Base-by-base conservation (phyloP, 225 moss, liverwort and hornwort genomes). In the Pseudisothecium myosuroides region DNA sequence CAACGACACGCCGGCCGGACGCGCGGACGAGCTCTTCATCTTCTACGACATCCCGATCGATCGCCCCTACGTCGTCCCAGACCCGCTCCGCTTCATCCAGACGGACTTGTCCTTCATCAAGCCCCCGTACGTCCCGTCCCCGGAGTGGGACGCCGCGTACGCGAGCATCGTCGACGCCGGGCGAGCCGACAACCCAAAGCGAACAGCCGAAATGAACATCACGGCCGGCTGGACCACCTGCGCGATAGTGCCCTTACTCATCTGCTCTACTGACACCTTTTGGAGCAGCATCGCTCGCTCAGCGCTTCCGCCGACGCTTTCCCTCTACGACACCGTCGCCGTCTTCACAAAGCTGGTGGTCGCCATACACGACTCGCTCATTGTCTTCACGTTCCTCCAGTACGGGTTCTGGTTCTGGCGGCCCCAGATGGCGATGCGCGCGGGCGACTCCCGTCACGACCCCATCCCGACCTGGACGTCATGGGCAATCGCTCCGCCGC, bases 361-460 rank as follows among this genome's bases (percentile, higher is more conserved):
- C 39, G 15, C 62, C 34, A 23, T 89, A 23, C 89, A 91, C 56
- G 91, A 91, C 47, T 68, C 91, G 36, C 4, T 83, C 59, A 32
- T 91, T 17, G 31, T 87, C 15, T 54, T 89, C 0, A 41, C 88
- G 59, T 45, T 77, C 12, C 12, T 91, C 19, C 91, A 91, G 36
- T 91, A 50, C 50, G 86, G 86, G 8, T 91, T 88, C 68, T 88
- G 83, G 91, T 88, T 82, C 41, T 91, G 91, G 91, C 85, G 88
- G n/a, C 91, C 91, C 41, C 31, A 89, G 77, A 91, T 89, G 91
- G 91, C 88, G 7, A 76, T 86, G 12, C 86, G 69, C 77, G 86
- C 37, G 4, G 91, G 89, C 19, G 89, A 91, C 37, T 4, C 83
- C 10, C 24, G 45, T 37, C 91, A 91, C 69, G 55, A 55, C 14